phyloP scores from a whole-genome alignment of 2,329 filamentous ascomycete species.

The Emydomyces testavorans region DNA sequence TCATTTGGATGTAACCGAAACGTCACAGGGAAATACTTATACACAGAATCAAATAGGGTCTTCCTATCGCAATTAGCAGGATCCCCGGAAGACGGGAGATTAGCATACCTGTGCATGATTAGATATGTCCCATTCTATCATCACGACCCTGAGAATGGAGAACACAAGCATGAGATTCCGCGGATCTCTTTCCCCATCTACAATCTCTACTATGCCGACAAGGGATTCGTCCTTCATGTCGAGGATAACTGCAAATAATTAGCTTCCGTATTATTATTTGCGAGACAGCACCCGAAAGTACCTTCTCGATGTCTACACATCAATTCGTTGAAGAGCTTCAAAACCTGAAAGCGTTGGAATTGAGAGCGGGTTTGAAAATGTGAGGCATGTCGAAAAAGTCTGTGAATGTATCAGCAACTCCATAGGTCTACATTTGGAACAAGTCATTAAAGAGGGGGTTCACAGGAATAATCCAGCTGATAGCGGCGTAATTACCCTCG shows the following conservation, averaged over 20 bases:
- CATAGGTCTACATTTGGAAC: not conserved
- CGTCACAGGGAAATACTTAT: conserved; percentile 62
- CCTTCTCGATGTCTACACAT: conserved; percentile 50
- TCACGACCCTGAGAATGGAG: conserved; percentile 53
- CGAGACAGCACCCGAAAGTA: conserved; percentile 21
- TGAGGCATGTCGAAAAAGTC: conserved; percentile 42
- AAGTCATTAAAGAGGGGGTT: not conserved
- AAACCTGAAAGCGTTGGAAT: conserved; percentile 52
- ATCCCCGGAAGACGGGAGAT: not conserved
- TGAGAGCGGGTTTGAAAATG: conserved; percentile 51
- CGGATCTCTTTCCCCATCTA: conserved; percentile 58
- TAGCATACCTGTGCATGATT: conserved; percentile 45
- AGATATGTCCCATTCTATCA: conserved; percentile 56
- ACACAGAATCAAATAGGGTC: conserved; percentile 54
- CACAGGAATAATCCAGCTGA: not conserved
- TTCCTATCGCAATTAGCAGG: conserved; percentile 14
- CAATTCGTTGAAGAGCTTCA: conserved; percentile 50
- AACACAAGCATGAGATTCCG: conserved; percentile 60
- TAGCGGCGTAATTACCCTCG: conserved; percentile 37
- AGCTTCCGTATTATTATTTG: not conserved
- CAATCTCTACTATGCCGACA: conserved; percentile 50
- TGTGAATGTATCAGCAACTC: conserved; percentile 18
- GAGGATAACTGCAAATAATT: conserved; percentile 35
- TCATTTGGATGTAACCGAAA: conserved; percentile 59
- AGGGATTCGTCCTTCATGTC: conserved; percentile 50